Percentiles rank a stretch among this genome's conserved stretches.
Conservation (phyloP, 345 rosid species). For the sweet orange (Citrus sinensis) region DNA sequence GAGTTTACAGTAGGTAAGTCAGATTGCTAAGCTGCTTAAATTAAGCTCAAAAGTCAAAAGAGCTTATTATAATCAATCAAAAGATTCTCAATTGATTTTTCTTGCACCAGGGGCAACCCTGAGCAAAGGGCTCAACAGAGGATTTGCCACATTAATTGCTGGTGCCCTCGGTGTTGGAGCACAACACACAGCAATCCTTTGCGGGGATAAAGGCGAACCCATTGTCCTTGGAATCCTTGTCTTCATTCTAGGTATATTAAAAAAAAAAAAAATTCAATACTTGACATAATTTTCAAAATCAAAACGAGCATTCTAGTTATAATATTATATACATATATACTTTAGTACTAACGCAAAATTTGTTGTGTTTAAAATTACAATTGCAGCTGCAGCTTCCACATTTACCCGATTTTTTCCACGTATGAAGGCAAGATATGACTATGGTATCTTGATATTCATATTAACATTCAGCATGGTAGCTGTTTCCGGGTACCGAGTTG, state of each 20-base stretch:
- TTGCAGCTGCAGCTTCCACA: conserved; percentile 59
- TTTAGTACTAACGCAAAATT: background rate
- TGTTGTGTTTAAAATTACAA: background rate
- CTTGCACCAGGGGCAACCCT: conserved; percentile 60
- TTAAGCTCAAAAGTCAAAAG: background rate
- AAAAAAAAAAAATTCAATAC: too few relatives aligned
- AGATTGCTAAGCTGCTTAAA: background rate
- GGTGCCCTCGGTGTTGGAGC: conserved; percentile 66
- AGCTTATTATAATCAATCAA: background rate
- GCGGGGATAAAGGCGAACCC: conserved; percentile 60
- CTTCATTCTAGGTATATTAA: conserved; percentile 50
- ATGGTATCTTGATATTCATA: conserved; percentile 72
- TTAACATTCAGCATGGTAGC: conserved; percentile 75
- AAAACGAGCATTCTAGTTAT: background rate
- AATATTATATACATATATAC: too few relatives aligned
- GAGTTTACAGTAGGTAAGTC: conserved; percentile 80
- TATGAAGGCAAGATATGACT: conserved; percentile 83
- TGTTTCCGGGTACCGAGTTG: conserved; percentile 55
- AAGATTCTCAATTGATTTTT: background rate
- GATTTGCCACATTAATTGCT: conserved; percentile 61
- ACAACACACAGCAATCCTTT: conserved; percentile 51
- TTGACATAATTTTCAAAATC: background rate
- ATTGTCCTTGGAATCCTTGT: conserved; percentile 63
- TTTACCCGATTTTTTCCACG: conserved; percentile 66
- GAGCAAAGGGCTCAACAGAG: conserved; percentile 62